A percentile compares a stretch with the other conserved stretches of the same genome.
Conservation (phyloP, 1,284 basidiomycete genomes). For the Boletus albobrunnescens region DNA sequence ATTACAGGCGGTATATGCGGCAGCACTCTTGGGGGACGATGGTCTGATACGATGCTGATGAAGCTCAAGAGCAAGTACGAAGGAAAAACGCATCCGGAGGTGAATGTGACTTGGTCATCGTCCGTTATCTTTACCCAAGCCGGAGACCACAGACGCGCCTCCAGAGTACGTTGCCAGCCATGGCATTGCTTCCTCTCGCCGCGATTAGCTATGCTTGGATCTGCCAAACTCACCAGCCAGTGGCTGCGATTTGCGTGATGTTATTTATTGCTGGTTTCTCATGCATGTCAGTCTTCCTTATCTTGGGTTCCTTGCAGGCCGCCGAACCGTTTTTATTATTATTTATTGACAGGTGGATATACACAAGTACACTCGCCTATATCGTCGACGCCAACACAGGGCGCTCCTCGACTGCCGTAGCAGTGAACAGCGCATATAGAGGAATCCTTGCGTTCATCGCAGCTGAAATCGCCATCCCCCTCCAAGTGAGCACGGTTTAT, state of each 20-base stretch:
- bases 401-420: conserved; percentile 67
- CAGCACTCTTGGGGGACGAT: conserved; percentile 74
- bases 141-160: conserved; percentile 61
- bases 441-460: conserved; percentile 69
- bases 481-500: conserved; percentile 44
- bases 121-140: not conserved
- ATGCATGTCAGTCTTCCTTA: conserved; percentile 31
- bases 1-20: conserved; percentile 60
- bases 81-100: conserved; percentile 64
- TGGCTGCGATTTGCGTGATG: conserved; percentile 61
- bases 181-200: conserved; percentile 53
- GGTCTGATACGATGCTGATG: conserved; percentile 64
- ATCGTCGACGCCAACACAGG: conserved; percentile 77
- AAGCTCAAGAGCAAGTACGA: conserved; percentile 56
- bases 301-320: not conserved
- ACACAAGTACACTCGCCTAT: conserved; percentile 68
- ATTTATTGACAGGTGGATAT: conserved; percentile 64
- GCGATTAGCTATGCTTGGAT: conserved; percentile 78
- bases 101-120: conserved; percentile 24
- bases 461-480: conserved; percentile 65
- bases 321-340: conserved; percentile 1
- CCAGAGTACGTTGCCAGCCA: conserved; percentile 54
- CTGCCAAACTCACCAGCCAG: conserved; percentile 57
- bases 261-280: conserved; percentile 66
- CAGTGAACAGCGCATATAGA: conserved; percentile 67